Conservation (phyloP, 1,284 basidiomycete species). For the Cerrena zonata region DNA sequence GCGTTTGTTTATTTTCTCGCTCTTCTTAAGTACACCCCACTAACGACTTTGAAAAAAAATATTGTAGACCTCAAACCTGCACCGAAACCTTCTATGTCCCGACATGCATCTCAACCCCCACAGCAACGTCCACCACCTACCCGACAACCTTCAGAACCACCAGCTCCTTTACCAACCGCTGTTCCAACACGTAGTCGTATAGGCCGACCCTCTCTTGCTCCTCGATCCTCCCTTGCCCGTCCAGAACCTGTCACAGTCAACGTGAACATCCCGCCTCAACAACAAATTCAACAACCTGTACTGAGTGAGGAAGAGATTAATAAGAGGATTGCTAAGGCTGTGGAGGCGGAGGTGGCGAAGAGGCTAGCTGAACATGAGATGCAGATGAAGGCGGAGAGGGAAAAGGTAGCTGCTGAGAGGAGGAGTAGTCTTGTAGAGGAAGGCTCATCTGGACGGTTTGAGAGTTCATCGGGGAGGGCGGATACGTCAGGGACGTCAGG, state of each 20-base stretch:
- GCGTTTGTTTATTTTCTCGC: not conserved
- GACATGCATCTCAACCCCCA: conserved; percentile 15
- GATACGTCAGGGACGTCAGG: no score
- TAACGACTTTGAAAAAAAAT: not conserved
- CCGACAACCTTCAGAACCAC: conserved; percentile 5
- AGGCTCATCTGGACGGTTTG: conserved; percentile 1
- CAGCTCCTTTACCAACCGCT: not conserved
- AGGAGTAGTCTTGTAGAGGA: conserved; percentile 23
- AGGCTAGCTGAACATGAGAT: conserved; percentile 56
- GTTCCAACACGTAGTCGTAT: not conserved
- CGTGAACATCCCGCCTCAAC: not conserved
- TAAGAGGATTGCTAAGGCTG: conserved; percentile 63
- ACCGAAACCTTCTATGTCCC: conserved; percentile 38
- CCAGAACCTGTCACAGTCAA: not conserved
- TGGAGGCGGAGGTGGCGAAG: conserved; percentile 65
- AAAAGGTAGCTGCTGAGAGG: conserved; percentile 31
- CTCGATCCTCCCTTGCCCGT: not conserved
- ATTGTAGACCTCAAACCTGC: conserved; percentile 41
- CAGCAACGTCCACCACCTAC: not conserved
- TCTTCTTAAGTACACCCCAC: not conserved
- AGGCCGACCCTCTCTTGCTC: not conserved
- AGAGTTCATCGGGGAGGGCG: conserved; percentile 14
- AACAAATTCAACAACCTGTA: conserved; percentile 3
- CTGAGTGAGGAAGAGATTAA: conserved; percentile 67
- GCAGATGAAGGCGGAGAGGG: conserved; percentile 30